These are phyloP conservation scores for Marasmius oreades DNA, from an alignment of 1,284 basidiomycete species.

Conservation along the genomic window DNA sequence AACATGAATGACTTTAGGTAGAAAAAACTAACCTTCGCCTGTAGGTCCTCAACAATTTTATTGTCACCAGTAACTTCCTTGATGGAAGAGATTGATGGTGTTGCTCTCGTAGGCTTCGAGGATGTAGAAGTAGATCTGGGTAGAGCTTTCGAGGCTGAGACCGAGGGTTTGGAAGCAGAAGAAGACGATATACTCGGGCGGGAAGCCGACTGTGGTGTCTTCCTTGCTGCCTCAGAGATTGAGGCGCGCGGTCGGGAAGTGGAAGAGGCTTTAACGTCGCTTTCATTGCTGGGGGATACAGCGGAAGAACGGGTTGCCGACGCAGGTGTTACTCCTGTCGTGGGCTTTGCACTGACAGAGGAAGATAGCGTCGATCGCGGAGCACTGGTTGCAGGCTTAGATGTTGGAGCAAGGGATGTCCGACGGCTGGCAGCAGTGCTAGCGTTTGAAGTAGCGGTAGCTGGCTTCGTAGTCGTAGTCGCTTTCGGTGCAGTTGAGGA, in stretches of 20 bases:
- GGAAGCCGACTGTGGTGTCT: conserved; percentile 34
- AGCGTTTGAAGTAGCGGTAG: conserved; percentile 25
- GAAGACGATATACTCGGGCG: conserved; percentile 33
- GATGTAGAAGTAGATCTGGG: conserved; percentile 25
- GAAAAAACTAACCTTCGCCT: conserved; percentile 48
- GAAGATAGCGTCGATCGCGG: conserved; percentile 35
- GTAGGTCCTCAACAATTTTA: conserved; percentile 53
- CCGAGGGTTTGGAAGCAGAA: conserved; percentile 25
- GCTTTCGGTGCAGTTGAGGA: conserved; percentile 38
- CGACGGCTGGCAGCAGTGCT: conserved; percentile 37
- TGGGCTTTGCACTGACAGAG: conserved; percentile 33
- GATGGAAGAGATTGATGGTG: conserved; percentile 66
- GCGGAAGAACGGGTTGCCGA: conserved; percentile 42
- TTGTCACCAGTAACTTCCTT: conserved; percentile 61
- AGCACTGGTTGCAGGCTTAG: conserved; percentile 32
- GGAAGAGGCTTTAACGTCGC: conserved; percentile 28
- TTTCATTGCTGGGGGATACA: conserved; percentile 41
- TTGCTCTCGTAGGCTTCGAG: conserved; percentile 36
- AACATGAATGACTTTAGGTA: conserved; percentile 8
- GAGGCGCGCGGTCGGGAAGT: conserved; percentile 46
- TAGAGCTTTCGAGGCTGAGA: conserved; percentile 21
- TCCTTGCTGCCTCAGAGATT: conserved; percentile 52
- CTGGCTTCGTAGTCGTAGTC: conserved; percentile 29
- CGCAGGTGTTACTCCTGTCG: conserved; percentile 23
- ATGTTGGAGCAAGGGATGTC: conserved; percentile 41